Evolutionary conservation across 352 stramenopile species (phyloP).

Genomic region (Globisporangium orthogonon): DNA sequence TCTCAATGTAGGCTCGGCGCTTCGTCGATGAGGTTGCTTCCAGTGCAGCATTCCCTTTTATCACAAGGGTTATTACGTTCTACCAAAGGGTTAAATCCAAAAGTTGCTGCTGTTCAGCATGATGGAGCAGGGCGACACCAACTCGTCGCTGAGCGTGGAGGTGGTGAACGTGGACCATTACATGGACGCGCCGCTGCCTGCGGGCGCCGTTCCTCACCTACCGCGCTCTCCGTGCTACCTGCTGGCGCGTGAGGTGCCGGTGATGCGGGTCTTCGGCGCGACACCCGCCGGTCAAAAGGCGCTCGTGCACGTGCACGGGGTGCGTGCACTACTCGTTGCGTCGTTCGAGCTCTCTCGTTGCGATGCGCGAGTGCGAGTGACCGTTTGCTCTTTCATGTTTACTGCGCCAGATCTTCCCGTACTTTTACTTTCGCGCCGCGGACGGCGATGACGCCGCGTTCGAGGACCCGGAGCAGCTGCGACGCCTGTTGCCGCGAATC

Average conservation of each 20-base stretch:
- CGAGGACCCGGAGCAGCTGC: conserved; percentile 53
- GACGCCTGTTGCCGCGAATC: conserved; percentile 53
- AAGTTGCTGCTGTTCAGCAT: too few species aligned
- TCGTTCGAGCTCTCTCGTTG: too few species aligned
- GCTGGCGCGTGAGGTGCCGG: conserved; percentile 61
- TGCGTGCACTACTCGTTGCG: conserved; percentile 11
- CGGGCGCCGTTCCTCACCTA: conserved; percentile 30
- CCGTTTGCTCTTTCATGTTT: not conserved
- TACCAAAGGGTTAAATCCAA: too few species aligned
- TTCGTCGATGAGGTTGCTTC: too few species aligned
- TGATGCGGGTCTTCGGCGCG: conserved; percentile 87
- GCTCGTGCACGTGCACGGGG: conserved; percentile 87
- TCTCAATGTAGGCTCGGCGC: too few species aligned
- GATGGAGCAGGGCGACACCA: too few species aligned
- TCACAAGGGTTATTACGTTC: too few species aligned
- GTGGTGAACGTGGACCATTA: conserved; percentile 82
- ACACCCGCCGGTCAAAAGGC: conserved; percentile 88
- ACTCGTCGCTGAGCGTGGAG: conserved; percentile 43
- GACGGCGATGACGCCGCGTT: conserved; percentile 62
- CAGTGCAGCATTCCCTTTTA: too few species aligned
- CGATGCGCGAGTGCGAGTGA: too few species aligned
- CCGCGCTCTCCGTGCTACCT: conserved; percentile 62
- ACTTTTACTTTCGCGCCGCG: conserved; percentile 83
- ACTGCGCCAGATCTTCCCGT: conserved; percentile 63
- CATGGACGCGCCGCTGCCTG: conserved; percentile 57